phyloP scores from a whole-genome alignment of 1,284 basidiomycete species.

The Coriolopsis trogii region DNA sequence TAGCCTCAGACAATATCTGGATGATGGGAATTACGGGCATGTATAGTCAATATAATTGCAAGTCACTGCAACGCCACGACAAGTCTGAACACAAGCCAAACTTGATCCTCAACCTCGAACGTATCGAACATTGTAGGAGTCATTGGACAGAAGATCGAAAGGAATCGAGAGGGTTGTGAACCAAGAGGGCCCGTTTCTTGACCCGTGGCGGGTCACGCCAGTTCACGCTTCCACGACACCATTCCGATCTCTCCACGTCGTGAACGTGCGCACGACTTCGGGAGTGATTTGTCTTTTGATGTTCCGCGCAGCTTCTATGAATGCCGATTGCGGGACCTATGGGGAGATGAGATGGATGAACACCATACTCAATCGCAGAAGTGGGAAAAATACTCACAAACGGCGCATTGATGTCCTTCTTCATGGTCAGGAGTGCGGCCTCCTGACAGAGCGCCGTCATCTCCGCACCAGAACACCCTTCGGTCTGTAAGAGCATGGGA shows the following conservation, averaged over 20 bases:
- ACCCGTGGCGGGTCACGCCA: no score
- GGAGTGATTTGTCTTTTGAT: conserved; percentile 88
- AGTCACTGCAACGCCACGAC: no score
- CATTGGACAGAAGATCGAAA: no score
- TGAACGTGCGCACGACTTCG: conserved; percentile 74
- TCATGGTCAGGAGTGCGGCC: conserved; percentile 91
- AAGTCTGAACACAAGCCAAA: no score
- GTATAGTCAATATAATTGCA: no score
- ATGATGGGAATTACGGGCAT: no score
- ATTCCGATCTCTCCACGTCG: conserved; percentile 56
- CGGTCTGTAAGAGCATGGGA: conserved; percentile 76
- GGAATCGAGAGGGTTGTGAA: no score
- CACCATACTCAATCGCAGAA: neutral
- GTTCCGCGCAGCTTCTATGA: conserved; percentile 73
- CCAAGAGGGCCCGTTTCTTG: no score
- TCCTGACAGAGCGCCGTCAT: conserved; percentile 94
- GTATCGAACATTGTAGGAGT: no score
- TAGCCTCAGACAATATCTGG: no score
- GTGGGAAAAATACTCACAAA: conserved; percentile 52
- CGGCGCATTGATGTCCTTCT: conserved; percentile 77
- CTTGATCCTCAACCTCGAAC: no score
- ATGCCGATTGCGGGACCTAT: conserved; percentile 78
- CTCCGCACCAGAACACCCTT: conserved; percentile 97
- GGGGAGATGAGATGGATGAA: neutral
- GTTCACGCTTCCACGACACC: conserved; percentile 33